Percentiles rank a stretch among this genome's conserved stretches.
phyloP scores from a whole-genome alignment of 2,329 filamentous ascomycete genomes.

The Nemania serpens region DNA sequence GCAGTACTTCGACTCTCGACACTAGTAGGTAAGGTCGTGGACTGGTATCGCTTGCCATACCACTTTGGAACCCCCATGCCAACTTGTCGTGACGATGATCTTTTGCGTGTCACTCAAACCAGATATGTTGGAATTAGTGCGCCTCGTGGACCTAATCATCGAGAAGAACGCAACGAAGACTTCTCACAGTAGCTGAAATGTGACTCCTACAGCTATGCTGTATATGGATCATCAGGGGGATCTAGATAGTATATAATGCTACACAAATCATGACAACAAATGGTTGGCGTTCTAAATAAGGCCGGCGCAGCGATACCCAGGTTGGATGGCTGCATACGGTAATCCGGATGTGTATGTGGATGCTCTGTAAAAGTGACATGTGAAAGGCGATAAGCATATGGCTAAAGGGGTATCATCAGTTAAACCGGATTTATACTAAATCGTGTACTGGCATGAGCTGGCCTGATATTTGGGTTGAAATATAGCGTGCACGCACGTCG shows the following conservation, averaged over 20 bases:
- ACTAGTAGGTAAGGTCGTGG: background rate
- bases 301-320: background rate
- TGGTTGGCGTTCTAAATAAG: background rate
- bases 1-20: background rate
- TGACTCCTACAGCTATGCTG: slow-evolving; percentile 5
- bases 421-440: slow-evolving; percentile 2
- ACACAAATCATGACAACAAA: slow-evolving; percentile 8
- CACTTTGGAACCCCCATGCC: background rate
- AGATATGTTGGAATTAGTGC: background rate
- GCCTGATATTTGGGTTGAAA: background rate
- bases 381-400: slow-evolving; percentile 11
- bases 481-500: background rate
- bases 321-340: slow-evolving; percentile 12
- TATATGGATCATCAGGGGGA: background rate
- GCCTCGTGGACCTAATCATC: slow-evolving; percentile 2
- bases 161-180: background rate
- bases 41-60: background rate
- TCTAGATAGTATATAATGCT: slow-evolving; percentile 14
- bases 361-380: background rate
- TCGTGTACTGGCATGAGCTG: background rate
- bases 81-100: background rate
- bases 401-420: background rate
- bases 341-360: slow-evolving; percentile 14
- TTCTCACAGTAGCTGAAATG: background rate
- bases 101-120: background rate